Evolutionary conservation across 305 asterid genomes (phyloP), one percentile per base, ranked within the genome.

Genomic region (Solanum hybrid): DNA sequence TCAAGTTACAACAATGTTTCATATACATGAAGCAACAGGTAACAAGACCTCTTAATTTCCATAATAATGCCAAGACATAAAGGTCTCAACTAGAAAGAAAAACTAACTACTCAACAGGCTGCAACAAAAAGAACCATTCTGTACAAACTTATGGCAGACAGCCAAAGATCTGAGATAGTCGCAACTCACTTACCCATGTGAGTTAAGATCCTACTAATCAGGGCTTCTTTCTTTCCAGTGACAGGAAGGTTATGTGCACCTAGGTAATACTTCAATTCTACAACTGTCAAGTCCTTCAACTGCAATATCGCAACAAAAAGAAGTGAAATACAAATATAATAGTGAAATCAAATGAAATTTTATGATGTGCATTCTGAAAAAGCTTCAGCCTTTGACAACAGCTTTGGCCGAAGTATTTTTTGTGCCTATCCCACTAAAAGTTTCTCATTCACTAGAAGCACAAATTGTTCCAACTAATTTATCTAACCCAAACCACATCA

Each of bases 251-350:
- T 91, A 91, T 95, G 93, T 40, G 94, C 96, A 2, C 83, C 88
- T 91, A 97, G 94, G 90, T 96, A 97, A 90, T 78, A 90, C 95
- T 96, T 97, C 88, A 97, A 93, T 93, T 97, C 97, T 13, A 88
- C 74, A 88, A 96, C 98, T 1, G 97, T 95, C 94, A 97, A 91
- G 78, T 95, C 98, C 95, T 97, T 97, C 91, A 97, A 93, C 99
- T 97, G 98, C 94, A 92, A 90, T 87, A 90, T 40, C 86, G 16
- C 82, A 34, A 73, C 3, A 26, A 81, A 40, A 33, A 57, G 22
- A 26, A 24, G 79, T 77, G 12, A 89, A 73, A 88, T 5, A 28
- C 16, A 24, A 71, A 39, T 79, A 57, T 71, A 4, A 42, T 34
- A 46, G 12, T 35, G 51, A 89, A 34, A 88, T 5, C 31, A 20